Evolutionary conservation across 805 yeast species (phyloP).

Genomic region (Ogataea nitratoaversa): DNA sequence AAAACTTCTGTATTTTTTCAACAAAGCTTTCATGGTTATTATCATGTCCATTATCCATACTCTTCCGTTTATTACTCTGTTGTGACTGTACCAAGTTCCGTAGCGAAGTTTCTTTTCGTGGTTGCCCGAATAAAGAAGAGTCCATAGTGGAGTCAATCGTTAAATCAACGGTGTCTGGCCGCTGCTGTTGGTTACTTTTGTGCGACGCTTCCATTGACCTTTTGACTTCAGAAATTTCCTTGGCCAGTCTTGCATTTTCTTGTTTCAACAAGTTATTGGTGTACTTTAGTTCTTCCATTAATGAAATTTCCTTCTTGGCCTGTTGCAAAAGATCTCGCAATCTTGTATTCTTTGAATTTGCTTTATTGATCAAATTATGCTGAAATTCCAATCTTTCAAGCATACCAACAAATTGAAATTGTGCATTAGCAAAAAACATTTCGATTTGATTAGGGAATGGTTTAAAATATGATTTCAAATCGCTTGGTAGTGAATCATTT

Average conservation of each 20-base stretch:
- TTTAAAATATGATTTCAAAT: conserved; percentile 12
- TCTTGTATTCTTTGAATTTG: conserved; percentile 4
- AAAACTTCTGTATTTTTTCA: conserved; percentile 11
- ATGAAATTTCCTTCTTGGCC: conserved; percentile 11
- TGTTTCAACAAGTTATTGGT: conserved; percentile 1
- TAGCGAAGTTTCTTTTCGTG: not conserved
- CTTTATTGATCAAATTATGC: conserved; percentile 1
- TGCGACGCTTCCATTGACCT: not conserved
- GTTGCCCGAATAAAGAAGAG: conserved; percentile 3
- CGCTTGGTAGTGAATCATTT: conserved; percentile 11
- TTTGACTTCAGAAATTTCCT: not conserved
- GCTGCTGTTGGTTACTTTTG: not conserved
- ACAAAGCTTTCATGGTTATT: conserved; percentile 9
- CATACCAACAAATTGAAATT: conserved; percentile 14
- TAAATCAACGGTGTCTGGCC: conserved; percentile 8
- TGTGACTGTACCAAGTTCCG: not conserved
- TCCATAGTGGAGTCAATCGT: conserved; percentile 7
- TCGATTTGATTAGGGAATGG: conserved; percentile 16
- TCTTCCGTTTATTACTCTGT: no score
- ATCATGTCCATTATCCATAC: no score
- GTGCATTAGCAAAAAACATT: conserved; percentile 11
- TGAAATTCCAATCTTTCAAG: conserved; percentile 6
- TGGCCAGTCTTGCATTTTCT: conserved; percentile 1
- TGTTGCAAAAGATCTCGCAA: conserved; percentile 10
- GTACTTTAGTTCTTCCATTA: conserved; percentile 6